A percentile compares a stretch with the other conserved stretches of the same genome.
These are phyloP conservation scores for Aspergillus coremiiformis DNA, from an alignment of 495 filamentous ascomycete species.

Conservation along the genomic window DNA sequence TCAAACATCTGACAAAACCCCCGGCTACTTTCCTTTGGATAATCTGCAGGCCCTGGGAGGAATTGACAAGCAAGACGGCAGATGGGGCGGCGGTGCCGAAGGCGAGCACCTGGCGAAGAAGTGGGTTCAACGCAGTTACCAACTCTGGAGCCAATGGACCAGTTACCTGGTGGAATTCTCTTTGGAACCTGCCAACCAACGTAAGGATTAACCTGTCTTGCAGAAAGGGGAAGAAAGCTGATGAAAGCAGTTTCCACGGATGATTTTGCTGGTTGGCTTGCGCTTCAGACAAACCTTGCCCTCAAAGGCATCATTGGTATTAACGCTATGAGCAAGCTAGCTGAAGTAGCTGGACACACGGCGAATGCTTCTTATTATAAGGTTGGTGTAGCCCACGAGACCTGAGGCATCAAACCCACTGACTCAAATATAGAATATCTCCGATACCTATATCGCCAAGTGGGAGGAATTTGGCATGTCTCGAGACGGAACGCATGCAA, in stretches of 20 bases:
- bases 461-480: conserved; percentile 80
- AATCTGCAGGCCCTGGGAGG: conserved; percentile 36
- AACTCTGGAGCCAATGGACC: conserved; percentile 89
- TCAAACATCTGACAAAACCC: conserved; percentile 14
- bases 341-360: conserved; percentile 58
- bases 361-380: conserved; percentile 61
- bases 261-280: conserved; percentile 91
- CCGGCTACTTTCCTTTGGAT: conserved; percentile 36
- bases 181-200: conserved; percentile 77
- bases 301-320: conserved; percentile 93
- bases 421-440: conserved; percentile 44
- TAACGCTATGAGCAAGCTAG: conserved; percentile 83
- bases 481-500: conserved; percentile 74
- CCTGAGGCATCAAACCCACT: neutral
- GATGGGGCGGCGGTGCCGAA: conserved; percentile 42
- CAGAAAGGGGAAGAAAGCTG: neutral
- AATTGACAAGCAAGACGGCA: conserved; percentile 42
- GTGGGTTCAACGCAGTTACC: conserved; percentile 61
- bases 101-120: conserved; percentile 46
- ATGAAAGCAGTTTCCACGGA: conserved; percentile 62
- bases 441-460: conserved; percentile 68
- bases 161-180: conserved; percentile 83
- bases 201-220: conserved; percentile 25
- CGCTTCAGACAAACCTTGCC: conserved; percentile 88
- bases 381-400: conserved; percentile 20